phyloP scores from a whole-genome alignment of 2,329 filamentous ascomycete genomes.

The Xylaria hypoxylon region DNA sequence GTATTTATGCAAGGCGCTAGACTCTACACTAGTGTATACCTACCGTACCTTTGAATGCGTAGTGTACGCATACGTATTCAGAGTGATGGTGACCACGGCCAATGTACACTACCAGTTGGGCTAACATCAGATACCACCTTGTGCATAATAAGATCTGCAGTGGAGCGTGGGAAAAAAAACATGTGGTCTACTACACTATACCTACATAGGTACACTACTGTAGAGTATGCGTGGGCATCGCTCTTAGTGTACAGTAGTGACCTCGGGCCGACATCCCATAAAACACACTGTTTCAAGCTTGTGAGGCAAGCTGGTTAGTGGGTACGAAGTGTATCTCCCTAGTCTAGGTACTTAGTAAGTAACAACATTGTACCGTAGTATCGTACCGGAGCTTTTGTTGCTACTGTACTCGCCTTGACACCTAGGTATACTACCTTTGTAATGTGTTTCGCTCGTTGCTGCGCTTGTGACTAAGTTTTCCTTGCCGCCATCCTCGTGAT shows the following conservation, averaged over 20 bases:
- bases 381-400: conserved; percentile 17
- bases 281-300: too few relatives aligned
- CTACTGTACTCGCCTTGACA: conserved; percentile 3
- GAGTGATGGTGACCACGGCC: too few relatives aligned
- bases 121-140: conserved; percentile 19
- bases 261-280: conserved; percentile 11
- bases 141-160: conserved; percentile 35
- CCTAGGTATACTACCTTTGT: not conserved
- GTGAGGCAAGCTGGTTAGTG: too few relatives aligned
- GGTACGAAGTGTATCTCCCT: too few relatives aligned
- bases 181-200: conserved; percentile 19
- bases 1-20: too few relatives aligned
- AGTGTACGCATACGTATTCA: too few relatives aligned
- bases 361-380: conserved; percentile 9
- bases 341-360: too few relatives aligned
- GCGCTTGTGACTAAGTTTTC: conserved; percentile 9
- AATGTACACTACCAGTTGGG: too few relatives aligned
- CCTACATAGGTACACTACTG: too few relatives aligned
- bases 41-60: too few relatives aligned
- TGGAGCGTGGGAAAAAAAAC: conserved; percentile 21
- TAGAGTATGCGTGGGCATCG: not conserved
- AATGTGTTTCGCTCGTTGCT: not conserved
- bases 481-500: not conserved
- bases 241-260: conserved; percentile 13
- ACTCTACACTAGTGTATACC: too few relatives aligned